phyloP scores from a whole-genome alignment of 129 eudicot species.

The Sambucus nigra region DNA sequence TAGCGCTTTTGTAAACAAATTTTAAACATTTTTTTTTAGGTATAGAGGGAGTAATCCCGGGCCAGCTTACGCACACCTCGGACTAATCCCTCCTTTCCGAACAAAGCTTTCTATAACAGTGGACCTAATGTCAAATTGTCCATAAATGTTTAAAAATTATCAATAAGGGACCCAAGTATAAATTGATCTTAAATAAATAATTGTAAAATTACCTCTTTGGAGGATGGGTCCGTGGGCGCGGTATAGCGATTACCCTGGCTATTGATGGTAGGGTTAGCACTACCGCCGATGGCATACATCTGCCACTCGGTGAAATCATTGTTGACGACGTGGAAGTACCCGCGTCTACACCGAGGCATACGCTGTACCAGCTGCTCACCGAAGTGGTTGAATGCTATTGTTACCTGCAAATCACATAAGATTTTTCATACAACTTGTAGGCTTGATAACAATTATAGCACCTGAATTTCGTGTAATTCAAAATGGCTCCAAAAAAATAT shows the following conservation, averaged over 20 bases:
- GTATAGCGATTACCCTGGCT: slow-evolving; percentile 95
- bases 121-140: too few species aligned
- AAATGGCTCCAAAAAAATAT: too few species aligned
- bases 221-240: slow-evolving; percentile 60
- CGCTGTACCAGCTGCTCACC: slow-evolving; percentile 71
- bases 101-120: neutral
- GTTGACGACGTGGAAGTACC: slow-evolving; percentile 91
- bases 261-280: slow-evolving; percentile 84
- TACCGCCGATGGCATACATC: slow-evolving; percentile 93
- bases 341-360: slow-evolving; percentile 87
- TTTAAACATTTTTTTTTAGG: too few species aligned
- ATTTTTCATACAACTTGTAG: too few species aligned
- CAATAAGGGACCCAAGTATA: too few species aligned
- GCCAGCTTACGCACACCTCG: too few species aligned
- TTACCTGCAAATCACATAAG: slow-evolving; percentile 41
- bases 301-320: slow-evolving; percentile 80
- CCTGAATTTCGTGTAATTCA: too few species aligned
- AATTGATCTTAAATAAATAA: neutral
- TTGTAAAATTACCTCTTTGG: slow-evolving; percentile 64
- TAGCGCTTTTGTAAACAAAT: too few species aligned
- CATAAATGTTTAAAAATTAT: too few species aligned
- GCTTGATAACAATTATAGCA: too few species aligned
- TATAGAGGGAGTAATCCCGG: too few species aligned
- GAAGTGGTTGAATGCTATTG: slow-evolving; percentile 84
- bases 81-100: too few species aligned